Conservation (phyloP, 768 basidiomycete species). For the Lactarius quietus region DNA sequence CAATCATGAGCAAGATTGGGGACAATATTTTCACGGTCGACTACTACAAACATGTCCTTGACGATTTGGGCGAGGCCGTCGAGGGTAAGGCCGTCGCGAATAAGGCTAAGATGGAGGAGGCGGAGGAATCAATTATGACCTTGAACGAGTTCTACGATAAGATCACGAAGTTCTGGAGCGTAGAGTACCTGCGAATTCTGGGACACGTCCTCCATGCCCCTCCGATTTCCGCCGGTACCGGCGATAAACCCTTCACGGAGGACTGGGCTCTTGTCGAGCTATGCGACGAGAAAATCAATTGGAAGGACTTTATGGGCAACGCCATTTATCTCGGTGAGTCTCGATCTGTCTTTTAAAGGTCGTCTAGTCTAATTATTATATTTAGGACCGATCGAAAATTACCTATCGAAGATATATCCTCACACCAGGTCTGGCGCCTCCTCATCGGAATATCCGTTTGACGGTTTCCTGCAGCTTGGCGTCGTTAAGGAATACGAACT, state of each 20-base stretch:
- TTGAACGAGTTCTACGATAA: neutral
- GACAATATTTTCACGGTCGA: neutral
- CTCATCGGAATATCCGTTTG: slow-evolving; percentile 29
- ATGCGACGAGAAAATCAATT: slow-evolving; percentile 27
- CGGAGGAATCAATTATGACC: neutral
- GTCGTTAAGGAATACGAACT: slow-evolving; percentile 25
- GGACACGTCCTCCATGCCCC: slow-evolving; percentile 5
- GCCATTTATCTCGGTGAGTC: slow-evolving; percentile 3
- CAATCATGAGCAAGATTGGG: neutral
- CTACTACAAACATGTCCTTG: neutral
- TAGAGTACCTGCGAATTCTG: neutral
- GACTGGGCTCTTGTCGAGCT: slow-evolving; percentile 33
- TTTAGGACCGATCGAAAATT: no score
- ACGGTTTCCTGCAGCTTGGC: slow-evolving; percentile 26
- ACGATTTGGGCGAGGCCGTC: no score
- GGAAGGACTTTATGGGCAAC: slow-evolving; percentile 25
- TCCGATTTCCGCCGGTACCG: slow-evolving; percentile 22
- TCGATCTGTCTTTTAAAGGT: neutral
- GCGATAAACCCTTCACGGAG: slow-evolving; percentile 20
- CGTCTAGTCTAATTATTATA: slow-evolving; percentile 11
- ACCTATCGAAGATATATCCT: no score
- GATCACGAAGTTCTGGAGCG: neutral
- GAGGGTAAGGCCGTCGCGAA: neutral
- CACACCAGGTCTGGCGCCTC: no score
- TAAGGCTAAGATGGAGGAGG: neutral